Evolutionary conservation across 75 land plant genomes (phyloP), one percentile per base, ranked within the genome.

Genomic region (Isoetes taiwanensis): DNA sequence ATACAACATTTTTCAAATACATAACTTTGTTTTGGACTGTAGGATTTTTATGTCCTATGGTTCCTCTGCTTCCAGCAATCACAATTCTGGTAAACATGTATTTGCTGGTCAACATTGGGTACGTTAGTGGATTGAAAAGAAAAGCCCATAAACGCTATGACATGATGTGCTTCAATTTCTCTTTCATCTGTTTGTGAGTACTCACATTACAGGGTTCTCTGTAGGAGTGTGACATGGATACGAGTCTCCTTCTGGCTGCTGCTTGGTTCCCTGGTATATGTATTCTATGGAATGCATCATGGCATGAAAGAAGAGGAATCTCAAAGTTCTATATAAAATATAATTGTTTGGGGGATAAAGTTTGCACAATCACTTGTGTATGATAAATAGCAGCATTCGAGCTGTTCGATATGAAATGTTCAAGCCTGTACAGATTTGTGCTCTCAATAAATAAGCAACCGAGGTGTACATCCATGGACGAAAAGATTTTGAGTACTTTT

Each of bases 211-310:
- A n/a, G n/a, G n/a, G n/a, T n/a, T n/a, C n/a, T n/a, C n/a, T n/a
- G n/a, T 23, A 46, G 50, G 4, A 23, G 21, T 6, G 50, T 23
- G 19, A 46, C 50, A 46, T 46, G 50, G 50, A 19, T 16, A 19
- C 50, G 50, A 46, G 50, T 46, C 23, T 46, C 50, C 5, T 5
- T 46, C 16, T 46, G 50, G 50, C 50, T 46, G 6, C 12, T 46
- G 21, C 5, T 46, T 5, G 50, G 50, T n/a, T 16, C 12, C 16
- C n/a, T 46, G 12, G 19, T 46, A 5, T 46, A 46, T 23, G 16
- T 46, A 6, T 46, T 46, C 16, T 46, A 46, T 23, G 50, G 50
- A 5, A 46, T 46, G 16, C 50, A 46, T 46, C 50, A 46, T n/a
- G 25, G 50, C 50, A 46, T 46, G n/a, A n/a, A n/a, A n/a, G n/a